phyloP scores from a whole-genome alignment of 139 green algal species.

The Coelastrella sp. region DNA sequence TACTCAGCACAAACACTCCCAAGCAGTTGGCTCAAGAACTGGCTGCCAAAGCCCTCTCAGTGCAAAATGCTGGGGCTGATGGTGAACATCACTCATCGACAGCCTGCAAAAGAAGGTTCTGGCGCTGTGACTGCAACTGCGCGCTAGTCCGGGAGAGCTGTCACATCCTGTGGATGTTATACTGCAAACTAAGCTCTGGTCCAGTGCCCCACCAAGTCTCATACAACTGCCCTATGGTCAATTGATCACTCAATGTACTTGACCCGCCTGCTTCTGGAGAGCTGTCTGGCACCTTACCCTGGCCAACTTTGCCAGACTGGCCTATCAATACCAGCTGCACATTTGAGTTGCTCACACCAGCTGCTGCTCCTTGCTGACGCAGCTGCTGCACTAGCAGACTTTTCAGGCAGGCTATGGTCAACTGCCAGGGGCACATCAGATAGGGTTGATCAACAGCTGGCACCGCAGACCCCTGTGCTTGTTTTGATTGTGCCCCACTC shows the following conservation, averaged over 20 bases:
- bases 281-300: no score
- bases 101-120: no score
- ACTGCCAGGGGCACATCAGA: not conserved
- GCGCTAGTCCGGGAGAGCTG: not conserved
- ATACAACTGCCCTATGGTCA: conserved; percentile 37
- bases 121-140: no score
- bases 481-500: no score
- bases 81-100: no score
- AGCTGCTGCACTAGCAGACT: conserved; percentile 37
- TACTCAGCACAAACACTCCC: no score
- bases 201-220: not conserved
- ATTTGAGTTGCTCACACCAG: not conserved
- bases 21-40: no score
- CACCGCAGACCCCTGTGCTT: not conserved
- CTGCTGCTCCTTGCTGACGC: not conserved
- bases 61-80: no score
- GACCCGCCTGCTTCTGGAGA: not conserved
- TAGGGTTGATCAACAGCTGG: conserved; percentile 18
- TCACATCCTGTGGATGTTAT: not conserved
- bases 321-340: not conserved
- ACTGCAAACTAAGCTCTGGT: conserved; percentile 30
- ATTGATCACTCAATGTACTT: conserved; percentile 8
- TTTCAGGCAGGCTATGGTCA: conserved; percentile 21
- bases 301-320: not conserved
- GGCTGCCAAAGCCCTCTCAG: no score